These are phyloP conservation scores for Trichoderma koningiopsis DNA, from an alignment of 2,329 filamentous ascomycete species.

Conservation along the genomic window DNA sequence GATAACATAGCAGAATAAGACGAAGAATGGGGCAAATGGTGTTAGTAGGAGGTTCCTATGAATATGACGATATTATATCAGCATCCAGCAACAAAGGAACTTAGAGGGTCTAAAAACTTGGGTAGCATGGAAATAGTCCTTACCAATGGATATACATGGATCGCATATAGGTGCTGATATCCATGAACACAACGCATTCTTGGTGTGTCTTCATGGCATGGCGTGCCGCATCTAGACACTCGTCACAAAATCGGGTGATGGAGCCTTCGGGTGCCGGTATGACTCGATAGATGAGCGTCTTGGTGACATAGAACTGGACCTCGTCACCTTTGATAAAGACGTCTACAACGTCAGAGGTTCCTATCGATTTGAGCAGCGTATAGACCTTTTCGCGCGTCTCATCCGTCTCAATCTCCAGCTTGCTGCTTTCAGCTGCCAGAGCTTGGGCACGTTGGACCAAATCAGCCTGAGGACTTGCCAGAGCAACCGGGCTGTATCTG, in stretches of 20 bases:
- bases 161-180: constrained; percentile 45
- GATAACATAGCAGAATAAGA: constrained; percentile 60
- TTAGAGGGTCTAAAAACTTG: background rate
- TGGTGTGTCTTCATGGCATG: constrained; percentile 50
- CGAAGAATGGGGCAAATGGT: constrained; percentile 62
- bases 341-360: constrained; percentile 46
- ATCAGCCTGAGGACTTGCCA: constrained; percentile 44
- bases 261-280: constrained; percentile 50
- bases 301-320: constrained; percentile 49
- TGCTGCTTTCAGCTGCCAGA: constrained; percentile 44
- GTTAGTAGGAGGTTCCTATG: constrained; percentile 56
- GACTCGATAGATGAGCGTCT: constrained; percentile 56
- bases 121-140: constrained; percentile 26
- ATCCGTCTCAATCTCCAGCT: constrained; percentile 42
- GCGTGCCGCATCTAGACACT: constrained; percentile 55
- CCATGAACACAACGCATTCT: constrained; percentile 48
- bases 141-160: constrained; percentile 57
- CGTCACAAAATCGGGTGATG: constrained; percentile 48
- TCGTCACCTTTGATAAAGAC: constrained; percentile 51
- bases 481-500: constrained; percentile 54
- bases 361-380: constrained; percentile 42
- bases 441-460: constrained; percentile 44
- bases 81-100: background rate
- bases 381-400: constrained; percentile 41
- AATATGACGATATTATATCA: background rate